phyloP scores from a whole-genome alignment of 106 monocot species.

The Acorus gramineus region DNA sequence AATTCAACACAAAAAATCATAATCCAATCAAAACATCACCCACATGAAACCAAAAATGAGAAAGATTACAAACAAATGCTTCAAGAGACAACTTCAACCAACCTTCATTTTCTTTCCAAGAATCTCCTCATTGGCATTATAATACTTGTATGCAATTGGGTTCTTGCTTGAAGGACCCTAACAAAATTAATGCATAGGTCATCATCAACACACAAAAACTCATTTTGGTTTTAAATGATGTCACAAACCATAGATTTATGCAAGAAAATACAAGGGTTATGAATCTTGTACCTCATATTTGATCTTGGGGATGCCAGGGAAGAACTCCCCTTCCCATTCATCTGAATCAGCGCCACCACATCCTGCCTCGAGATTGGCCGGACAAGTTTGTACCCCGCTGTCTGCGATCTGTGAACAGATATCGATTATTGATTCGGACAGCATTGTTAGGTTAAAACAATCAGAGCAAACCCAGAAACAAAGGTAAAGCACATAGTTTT shows the following conservation, averaged over 20 bases:
- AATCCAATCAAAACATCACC: not conserved
- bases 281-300: not conserved
- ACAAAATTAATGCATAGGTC: not conserved
- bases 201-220: not conserved
- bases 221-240: not conserved
- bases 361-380: not conserved
- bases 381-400: slow-evolving; percentile 7
- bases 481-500: not conserved
- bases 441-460: not conserved
- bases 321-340: not conserved
- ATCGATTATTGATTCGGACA: not conserved
- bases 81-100: not conserved
- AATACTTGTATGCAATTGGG: not conserved
- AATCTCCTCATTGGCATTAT: not conserved
- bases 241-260: not conserved
- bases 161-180: not conserved
- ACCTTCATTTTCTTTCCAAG: not conserved
- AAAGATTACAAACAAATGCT: too few species aligned
- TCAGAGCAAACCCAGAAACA: not conserved
- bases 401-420: slow-evolving; percentile 15
- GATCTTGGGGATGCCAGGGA: not conserved
- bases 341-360: not conserved
- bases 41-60: not conserved
- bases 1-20: not conserved
- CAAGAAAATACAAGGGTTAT: not conserved